phyloP scores from a whole-genome alignment of 257 asterid genomes.

The Hygrophila difformis region DNA sequence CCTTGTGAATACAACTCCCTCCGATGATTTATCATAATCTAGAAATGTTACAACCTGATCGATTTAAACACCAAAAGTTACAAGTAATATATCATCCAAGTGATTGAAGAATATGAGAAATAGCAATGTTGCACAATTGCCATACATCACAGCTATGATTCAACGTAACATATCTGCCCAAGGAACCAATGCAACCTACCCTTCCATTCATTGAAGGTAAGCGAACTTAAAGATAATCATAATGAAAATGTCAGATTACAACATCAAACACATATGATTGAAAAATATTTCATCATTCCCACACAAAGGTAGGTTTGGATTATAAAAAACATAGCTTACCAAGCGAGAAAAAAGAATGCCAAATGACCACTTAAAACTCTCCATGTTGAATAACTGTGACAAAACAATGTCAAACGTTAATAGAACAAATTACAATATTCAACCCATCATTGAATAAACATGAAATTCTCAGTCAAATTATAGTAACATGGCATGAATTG shows the following conservation, averaged over 20 bases:
- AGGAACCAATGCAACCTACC: slow-evolving; percentile 95
- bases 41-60: slow-evolving; percentile 79
- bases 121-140: no score
- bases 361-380: slow-evolving; percentile 82
- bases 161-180: slow-evolving; percentile 99
- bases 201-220: slow-evolving; percentile 81
- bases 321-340: slow-evolving; percentile 37
- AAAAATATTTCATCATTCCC: no score
- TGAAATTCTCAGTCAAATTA: neutral
- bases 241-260: no score
- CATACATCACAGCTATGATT: slow-evolving; percentile 84
- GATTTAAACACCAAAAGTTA: slow-evolving; percentile 15
- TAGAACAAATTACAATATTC: neutral
- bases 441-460: slow-evolving; percentile 1
- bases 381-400: slow-evolving; percentile 85
- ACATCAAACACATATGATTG: neutral
- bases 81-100: no score
- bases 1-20: slow-evolving; percentile 81
- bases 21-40: slow-evolving; percentile 79
- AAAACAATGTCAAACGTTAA: slow-evolving; percentile 15
- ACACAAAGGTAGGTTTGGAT: no score
- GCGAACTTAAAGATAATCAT: slow-evolving; percentile 48
- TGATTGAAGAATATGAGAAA: no score
- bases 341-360: slow-evolving; percentile 94
- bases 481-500: neutral